Evolutionary conservation across 2,329 filamentous ascomycete genomes (phyloP).

Genomic region (Volutella citrinella): DNA sequence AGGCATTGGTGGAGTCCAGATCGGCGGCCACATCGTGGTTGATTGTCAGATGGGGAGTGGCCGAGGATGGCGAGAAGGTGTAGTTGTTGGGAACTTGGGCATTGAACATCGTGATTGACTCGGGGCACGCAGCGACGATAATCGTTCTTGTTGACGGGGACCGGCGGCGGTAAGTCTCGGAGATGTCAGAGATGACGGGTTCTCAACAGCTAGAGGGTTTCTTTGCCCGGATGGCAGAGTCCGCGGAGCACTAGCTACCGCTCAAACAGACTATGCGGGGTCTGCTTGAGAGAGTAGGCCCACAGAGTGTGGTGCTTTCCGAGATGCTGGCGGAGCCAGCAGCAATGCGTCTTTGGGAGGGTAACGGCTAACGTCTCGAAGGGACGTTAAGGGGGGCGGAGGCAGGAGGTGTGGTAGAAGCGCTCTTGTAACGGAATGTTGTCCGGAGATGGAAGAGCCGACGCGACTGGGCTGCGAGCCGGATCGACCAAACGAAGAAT

Average conservation of each 20-base stretch:
- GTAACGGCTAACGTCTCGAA: conserved; percentile 55
- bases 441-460: conserved; percentile 49
- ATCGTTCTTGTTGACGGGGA: too few relatives aligned
- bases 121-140: too few relatives aligned
- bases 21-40: conserved; percentile 92
- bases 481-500: too few relatives aligned
- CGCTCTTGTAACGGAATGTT: conserved; percentile 85
- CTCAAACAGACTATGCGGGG: conserved; percentile 95
- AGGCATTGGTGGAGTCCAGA: conserved; percentile 92
- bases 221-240: conserved; percentile 44
- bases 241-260: conserved; percentile 95
- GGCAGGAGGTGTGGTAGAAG: conserved; percentile 78
- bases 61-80: conserved; percentile 77
- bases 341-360: conserved; percentile 50
- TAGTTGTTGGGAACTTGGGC: conserved; percentile 77
- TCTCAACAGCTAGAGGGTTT: too few relatives aligned
- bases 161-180: too few relatives aligned
- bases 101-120: conserved; percentile 65
- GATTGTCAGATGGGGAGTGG: conserved; percentile 89
- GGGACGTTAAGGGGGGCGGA: conserved; percentile 89
- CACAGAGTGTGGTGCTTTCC: conserved; percentile 65
- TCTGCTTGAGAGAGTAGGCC: conserved; percentile 97
- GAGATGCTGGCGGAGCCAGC: conserved; percentile 87
- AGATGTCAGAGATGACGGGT: too few relatives aligned
- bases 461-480: conserved; percentile 26